Evolutionary conservation across 257 asterid genomes (phyloP).

Genomic region (Plantago ovata): DNA sequence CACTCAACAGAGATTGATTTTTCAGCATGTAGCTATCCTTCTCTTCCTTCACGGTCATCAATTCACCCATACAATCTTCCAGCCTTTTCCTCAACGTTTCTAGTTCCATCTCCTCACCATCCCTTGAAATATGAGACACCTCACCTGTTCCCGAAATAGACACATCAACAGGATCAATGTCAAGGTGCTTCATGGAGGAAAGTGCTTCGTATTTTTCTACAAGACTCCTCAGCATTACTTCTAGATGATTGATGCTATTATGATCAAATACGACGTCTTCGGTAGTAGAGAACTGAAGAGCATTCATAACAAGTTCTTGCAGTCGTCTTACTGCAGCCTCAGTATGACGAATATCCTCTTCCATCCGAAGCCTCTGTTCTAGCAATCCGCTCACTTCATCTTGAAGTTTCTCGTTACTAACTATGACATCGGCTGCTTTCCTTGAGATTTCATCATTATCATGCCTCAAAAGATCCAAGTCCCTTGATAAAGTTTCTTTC

Average conservation of each 20-base stretch:
- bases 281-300: slow-evolving; percentile 49
- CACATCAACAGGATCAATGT: slow-evolving; percentile 37
- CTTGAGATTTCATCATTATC: slow-evolving; percentile 42
- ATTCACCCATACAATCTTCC: slow-evolving; percentile 44
- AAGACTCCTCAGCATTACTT: slow-evolving; percentile 55
- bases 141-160: slow-evolving; percentile 32
- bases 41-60: slow-evolving; percentile 64
- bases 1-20: slow-evolving; percentile 48
- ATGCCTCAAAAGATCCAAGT: slow-evolving; percentile 48
- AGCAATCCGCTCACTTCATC: slow-evolving; percentile 48
- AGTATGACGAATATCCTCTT: slow-evolving; percentile 44
- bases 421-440: slow-evolving; percentile 35
- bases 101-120: slow-evolving; percentile 39
- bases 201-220: slow-evolving; percentile 51
- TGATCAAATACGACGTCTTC: slow-evolving; percentile 43
- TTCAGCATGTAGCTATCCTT: slow-evolving; percentile 38
- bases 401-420: slow-evolving; percentile 43
- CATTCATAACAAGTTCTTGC: slow-evolving; percentile 53
- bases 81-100: slow-evolving; percentile 32
- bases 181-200: slow-evolving; percentile 31
- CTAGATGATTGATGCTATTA: slow-evolving; percentile 49
- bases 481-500: slow-evolving; percentile 56
- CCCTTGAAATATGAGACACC: slow-evolving; percentile 35
- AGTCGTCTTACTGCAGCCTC: slow-evolving; percentile 53
- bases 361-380: slow-evolving; percentile 49